Base-by-base conservation (phyloP, 2,329 filamentous ascomycete species). In the Phaeophleospora eucalypticola region DNA sequence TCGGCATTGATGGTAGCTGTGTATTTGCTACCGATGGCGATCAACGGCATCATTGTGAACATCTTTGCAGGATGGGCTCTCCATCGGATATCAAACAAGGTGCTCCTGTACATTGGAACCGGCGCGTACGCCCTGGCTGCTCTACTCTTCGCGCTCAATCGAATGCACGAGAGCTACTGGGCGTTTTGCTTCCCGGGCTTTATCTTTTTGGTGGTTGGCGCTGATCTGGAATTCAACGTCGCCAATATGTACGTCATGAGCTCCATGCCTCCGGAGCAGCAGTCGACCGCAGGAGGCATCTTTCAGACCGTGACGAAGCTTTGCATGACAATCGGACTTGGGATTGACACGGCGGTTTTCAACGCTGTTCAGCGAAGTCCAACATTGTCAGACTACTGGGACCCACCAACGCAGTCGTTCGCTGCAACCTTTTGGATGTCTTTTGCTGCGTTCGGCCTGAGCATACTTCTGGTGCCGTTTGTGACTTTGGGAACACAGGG, bases 181-280 rank as follows among this genome's bases (percentile, higher is more conserved):
- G 76, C 76, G 0, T 80, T 83, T 49, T 73, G 78, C 4, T 86
- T 86, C 59, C 81, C 82, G 0, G 75, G 75, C 0, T 65, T 85
- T 33, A 65, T 81, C 14, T 64, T 86, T 19, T 75, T 77, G 17
- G 82, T 86, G 1, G 68, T 84, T 3, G 83, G 83, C 1, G 82
- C 82, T 0, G 84, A 86, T 59, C 77, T 87, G 27, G 78, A 86
- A 48, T 86, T 86, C 63, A 84, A 85, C 49, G 82, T 86, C 17
- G 77, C 79, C 3, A 86, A 87, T 74, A 83, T 86, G 76, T 86
- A 86, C 53, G 82, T 86, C 44, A 79, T 85, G 72, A 81, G 79
- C 3, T 79, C 79, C 0, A 75, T 86, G 43, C 80, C 81, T 0
- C 63, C 70, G 1, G 70, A 77, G n/a, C 78, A 84, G 53, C 81